Evolutionary conservation across 805 yeast species (phyloP).

Genomic region (Huiozyma sinensis): DNA sequence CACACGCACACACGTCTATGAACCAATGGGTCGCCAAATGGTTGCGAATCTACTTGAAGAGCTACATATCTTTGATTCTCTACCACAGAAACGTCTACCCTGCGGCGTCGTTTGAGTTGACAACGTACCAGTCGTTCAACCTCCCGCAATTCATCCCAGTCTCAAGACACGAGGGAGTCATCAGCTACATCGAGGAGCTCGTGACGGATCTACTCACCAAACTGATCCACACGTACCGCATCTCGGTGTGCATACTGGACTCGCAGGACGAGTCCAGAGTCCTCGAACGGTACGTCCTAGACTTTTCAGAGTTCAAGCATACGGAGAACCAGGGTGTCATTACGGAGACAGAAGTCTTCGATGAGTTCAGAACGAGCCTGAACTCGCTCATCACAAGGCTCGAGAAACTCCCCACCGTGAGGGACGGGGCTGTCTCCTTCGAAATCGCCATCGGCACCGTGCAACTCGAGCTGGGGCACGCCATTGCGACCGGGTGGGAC

Average conservation of each 20-base stretch:
- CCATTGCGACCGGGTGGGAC: conserved; percentile 1
- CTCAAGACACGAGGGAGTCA: conserved; percentile 38
- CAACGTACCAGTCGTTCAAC: conserved; percentile 33
- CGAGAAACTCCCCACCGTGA: conserved; percentile 16
- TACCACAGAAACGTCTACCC: conserved; percentile 32
- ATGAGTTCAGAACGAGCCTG: conserved; percentile 25
- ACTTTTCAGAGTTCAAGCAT: conserved; percentile 26
- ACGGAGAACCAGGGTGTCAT: conserved; percentile 5
- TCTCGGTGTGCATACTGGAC: conserved; percentile 18
- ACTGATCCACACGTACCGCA: conserved; percentile 13
- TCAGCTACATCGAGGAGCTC: conserved; percentile 29
- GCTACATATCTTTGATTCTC: conserved; percentile 29
- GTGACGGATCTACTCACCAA: conserved; percentile 19
- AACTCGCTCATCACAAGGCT: conserved; percentile 19
- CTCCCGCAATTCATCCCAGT: conserved; percentile 32
- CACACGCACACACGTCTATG: conserved; percentile 6
- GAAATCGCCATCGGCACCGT: conserved; percentile 21
- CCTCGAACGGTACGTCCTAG: conserved; percentile 22
- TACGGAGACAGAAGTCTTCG: conserved; percentile 21
- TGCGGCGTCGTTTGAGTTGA: conserved; percentile 24
- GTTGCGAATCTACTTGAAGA: conserved; percentile 26
- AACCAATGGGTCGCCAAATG: conserved; percentile 19
- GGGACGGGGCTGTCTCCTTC: conserved; percentile 20
- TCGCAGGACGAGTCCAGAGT: conserved; percentile 12
- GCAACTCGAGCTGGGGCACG: conserved; percentile 21